Conservation (phyloP, 805 yeast species). For the Pichia sporocuriosa region DNA sequence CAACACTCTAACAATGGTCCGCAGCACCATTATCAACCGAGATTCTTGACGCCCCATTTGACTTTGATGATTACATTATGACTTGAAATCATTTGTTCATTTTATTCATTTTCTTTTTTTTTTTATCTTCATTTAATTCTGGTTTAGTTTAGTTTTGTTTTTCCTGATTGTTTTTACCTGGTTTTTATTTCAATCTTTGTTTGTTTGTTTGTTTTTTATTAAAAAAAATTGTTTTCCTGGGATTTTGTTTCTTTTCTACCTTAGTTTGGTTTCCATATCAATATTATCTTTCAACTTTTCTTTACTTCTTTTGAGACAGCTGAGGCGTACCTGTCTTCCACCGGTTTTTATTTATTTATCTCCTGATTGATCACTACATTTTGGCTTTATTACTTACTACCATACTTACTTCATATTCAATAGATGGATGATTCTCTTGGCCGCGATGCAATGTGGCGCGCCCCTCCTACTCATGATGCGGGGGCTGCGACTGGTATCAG, state of each 20-base stretch:
- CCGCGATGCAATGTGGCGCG: conserved; percentile 15
- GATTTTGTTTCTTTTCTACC: background rate
- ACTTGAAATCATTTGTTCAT: conserved; percentile 2
- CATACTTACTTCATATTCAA: background rate
- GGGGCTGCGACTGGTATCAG: conserved; percentile 14
- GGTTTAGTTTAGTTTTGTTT: background rate
- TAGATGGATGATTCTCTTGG: background rate
- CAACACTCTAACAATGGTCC: conserved; percentile 21
- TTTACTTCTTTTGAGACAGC: too few species aligned
- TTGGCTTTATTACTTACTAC: too few species aligned
- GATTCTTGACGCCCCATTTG: conserved; percentile 24
- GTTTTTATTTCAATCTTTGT: background rate
- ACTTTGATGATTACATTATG: conserved; percentile 27
- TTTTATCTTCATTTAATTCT: background rate
- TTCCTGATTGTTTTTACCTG: background rate
- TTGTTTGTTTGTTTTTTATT: background rate
- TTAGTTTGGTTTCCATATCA: too few species aligned
- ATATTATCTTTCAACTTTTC: too few species aligned
- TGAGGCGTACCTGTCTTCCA: too few species aligned
- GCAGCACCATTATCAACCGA: conserved; percentile 36
- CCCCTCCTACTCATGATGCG: background rate
- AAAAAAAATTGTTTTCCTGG: background rate
- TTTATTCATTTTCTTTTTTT: background rate
- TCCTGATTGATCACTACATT: too few species aligned
- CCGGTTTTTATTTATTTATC: too few species aligned